These are phyloP conservation scores for Chaetothyriales sp. DNA, from an alignment of 2,329 filamentous ascomycete species.

Conservation along the genomic window DNA sequence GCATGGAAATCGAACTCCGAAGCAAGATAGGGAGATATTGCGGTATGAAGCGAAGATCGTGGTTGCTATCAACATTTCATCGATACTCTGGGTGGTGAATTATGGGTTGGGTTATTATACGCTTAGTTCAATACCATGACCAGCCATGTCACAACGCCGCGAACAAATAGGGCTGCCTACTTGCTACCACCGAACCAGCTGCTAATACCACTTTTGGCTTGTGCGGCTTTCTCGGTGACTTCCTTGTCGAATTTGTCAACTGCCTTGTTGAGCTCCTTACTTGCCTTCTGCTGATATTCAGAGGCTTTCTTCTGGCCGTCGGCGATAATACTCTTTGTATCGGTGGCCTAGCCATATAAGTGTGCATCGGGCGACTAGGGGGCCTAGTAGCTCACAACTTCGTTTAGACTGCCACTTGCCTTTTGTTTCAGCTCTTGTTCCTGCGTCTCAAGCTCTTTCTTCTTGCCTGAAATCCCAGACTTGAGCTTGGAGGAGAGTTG, in stretches of 20 bases:
- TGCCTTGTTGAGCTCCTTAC: constrained; percentile 36
- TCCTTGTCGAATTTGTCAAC: constrained; percentile 71
- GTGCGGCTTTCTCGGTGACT: constrained; percentile 61
- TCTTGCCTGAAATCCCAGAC: constrained; percentile 49
- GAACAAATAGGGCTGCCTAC: constrained; percentile 7
- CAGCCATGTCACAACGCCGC: too few species aligned
- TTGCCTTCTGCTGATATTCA: constrained; percentile 51
- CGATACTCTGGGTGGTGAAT: too few species aligned
- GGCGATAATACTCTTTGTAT: constrained; percentile 37
- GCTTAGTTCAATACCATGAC: not conserved
- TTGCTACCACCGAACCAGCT: constrained; percentile 64
- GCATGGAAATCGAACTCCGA: too few species aligned
- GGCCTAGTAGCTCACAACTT: constrained; percentile 42
- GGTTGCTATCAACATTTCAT: too few species aligned
- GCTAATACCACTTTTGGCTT: constrained; percentile 72
- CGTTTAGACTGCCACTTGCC: constrained; percentile 39
- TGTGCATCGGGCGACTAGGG: not conserved
- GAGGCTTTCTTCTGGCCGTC: constrained; percentile 53
- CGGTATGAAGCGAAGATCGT: too few species aligned
- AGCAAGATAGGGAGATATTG: too few species aligned
- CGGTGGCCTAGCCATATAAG: constrained; percentile 22
- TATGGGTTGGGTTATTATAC: too few species aligned
- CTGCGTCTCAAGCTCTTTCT: constrained; percentile 51
- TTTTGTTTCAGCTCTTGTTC: constrained; percentile 48
- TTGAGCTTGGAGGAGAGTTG: constrained; percentile 53